phyloP scores from a whole-genome alignment of 2,329 filamentous ascomycete genomes.

The Alternaria ethzedia region DNA sequence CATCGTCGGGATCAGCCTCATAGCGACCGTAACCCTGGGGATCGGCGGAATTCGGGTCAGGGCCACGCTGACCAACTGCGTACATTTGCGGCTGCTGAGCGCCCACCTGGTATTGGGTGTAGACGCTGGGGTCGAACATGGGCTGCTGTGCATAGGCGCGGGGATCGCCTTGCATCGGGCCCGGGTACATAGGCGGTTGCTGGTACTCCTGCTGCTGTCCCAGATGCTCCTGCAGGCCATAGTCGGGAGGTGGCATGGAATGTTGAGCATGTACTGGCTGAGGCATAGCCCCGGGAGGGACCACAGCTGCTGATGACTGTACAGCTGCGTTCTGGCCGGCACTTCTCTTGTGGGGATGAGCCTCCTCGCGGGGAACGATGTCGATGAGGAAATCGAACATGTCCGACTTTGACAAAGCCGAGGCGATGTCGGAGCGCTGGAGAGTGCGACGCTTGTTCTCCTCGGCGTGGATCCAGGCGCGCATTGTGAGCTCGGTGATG shows the following conservation, averaged over 20 bases:
- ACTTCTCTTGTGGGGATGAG: constrained; percentile 78
- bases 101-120: constrained; percentile 78
- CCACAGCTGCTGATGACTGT: constrained; percentile 50
- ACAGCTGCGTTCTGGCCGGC: constrained; percentile 47
- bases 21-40: constrained; percentile 47
- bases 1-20: constrained; percentile 49
- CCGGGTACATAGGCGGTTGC: constrained; percentile 80
- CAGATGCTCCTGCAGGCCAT: constrained; percentile 66
- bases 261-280: constrained; percentile 57
- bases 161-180: constrained; percentile 76
- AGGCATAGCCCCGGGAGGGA: constrained; percentile 41
- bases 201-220: constrained; percentile 72
- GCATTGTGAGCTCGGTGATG: constrained; percentile 98
- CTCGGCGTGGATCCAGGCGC: constrained; percentile 98
- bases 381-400: constrained; percentile 99
- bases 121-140: constrained; percentile 88
- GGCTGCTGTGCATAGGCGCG: constrained; percentile 77
- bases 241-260: constrained; percentile 62
- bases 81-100: constrained; percentile 71
- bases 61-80: constrained; percentile 47
- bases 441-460: constrained; percentile 97
- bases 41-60: constrained; percentile 47
- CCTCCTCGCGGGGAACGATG: constrained; percentile 95
- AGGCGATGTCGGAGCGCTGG: constrained; percentile 95
- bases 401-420: constrained; percentile 93